These are phyloP conservation scores for Bolboschoenoplectus hybrid DNA, from an alignment of 202 grass and related monocot genomes.

Conservation along the genomic window DNA sequence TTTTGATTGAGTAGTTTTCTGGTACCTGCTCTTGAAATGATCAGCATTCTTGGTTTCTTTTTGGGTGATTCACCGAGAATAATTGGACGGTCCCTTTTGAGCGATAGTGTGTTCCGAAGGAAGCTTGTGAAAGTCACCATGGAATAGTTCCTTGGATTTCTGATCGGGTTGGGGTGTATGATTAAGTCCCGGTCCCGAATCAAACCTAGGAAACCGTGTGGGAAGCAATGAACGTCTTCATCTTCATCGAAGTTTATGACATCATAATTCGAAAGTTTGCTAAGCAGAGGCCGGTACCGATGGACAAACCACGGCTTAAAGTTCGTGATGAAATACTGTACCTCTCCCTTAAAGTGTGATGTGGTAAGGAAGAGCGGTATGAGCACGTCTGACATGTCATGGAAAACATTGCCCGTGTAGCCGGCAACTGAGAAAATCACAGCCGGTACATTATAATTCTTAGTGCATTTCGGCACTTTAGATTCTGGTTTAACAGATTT, in stretches of 20 bases:
- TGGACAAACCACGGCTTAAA: slow-evolving; percentile 65
- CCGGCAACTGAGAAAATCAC: slow-evolving; percentile 55
- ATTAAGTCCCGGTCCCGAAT: slow-evolving; percentile 64
- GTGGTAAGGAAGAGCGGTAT: slow-evolving; percentile 67
- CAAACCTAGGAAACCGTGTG: slow-evolving; percentile 48
- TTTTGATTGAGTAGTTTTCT: slow-evolving; percentile 60
- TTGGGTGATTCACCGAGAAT: slow-evolving; percentile 47
- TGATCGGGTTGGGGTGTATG: slow-evolving; percentile 59
- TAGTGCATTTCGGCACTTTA: slow-evolving; percentile 44
- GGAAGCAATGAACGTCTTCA: slow-evolving; percentile 66
- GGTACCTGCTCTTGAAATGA: slow-evolving; percentile 56
- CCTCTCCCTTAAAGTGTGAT: slow-evolving; percentile 53
- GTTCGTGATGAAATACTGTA: slow-evolving; percentile 63
- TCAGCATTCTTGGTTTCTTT: slow-evolving; percentile 56
- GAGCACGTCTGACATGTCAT: slow-evolving; percentile 61
- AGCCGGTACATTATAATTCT: slow-evolving; percentile 48
- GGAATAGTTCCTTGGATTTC: slow-evolving; percentile 62
- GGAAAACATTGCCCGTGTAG: slow-evolving; percentile 80
- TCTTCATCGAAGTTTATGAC: slow-evolving; percentile 61
- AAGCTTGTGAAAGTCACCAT: slow-evolving; percentile 66
- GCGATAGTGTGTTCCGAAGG: slow-evolving; percentile 46
- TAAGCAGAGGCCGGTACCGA: slow-evolving; percentile 58
- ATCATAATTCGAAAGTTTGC: slow-evolving; percentile 51
- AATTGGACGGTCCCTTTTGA: slow-evolving; percentile 43
- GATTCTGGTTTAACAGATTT: slow-evolving; percentile 43